Conservation (phyloP, 1,139 yeast species). For the Taiozyma sp. region DNA sequence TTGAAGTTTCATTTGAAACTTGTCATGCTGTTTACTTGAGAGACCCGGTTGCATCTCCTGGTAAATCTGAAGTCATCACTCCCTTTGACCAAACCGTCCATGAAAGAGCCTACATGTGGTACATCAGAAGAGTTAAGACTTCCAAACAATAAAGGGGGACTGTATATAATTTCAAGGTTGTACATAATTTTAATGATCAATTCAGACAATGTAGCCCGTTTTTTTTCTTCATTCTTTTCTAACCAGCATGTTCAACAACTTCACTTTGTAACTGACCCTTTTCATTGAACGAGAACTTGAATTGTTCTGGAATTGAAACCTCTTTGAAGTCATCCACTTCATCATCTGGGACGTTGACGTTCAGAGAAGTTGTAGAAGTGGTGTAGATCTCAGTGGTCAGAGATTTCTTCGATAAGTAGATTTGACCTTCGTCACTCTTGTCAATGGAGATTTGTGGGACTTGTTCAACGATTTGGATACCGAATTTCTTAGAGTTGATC, state of each 20-base stretch:
- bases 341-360: constrained; percentile 70
- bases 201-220: not conserved
- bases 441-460: constrained; percentile 85
- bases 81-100: constrained; percentile 85
- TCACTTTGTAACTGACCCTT: constrained; percentile 43
- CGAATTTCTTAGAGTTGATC: constrained; percentile 78
- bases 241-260: constrained; percentile 59
- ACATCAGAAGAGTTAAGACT: constrained; percentile 55
- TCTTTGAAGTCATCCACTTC: constrained; percentile 67
- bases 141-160: constrained; percentile 8
- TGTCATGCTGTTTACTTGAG: constrained; percentile 94
- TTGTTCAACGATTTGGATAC: constrained; percentile 75
- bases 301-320: constrained; percentile 83
- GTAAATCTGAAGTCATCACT: constrained; percentile 90
- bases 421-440: constrained; percentile 80
- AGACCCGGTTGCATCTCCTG: constrained; percentile 97
- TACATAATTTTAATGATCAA: not conserved
- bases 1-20: constrained; percentile 84
- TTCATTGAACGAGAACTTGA: constrained; percentile 52
- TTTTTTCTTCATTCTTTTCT: constrained; percentile 4
- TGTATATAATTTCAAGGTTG: not conserved
- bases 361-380: constrained; percentile 79
- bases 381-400: constrained; percentile 74
- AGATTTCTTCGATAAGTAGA: constrained; percentile 72
- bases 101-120: constrained; percentile 95